These are phyloP conservation scores for Kazachstania viticola DNA, from an alignment of 805 yeast genomes.

Conservation along the genomic window DNA sequence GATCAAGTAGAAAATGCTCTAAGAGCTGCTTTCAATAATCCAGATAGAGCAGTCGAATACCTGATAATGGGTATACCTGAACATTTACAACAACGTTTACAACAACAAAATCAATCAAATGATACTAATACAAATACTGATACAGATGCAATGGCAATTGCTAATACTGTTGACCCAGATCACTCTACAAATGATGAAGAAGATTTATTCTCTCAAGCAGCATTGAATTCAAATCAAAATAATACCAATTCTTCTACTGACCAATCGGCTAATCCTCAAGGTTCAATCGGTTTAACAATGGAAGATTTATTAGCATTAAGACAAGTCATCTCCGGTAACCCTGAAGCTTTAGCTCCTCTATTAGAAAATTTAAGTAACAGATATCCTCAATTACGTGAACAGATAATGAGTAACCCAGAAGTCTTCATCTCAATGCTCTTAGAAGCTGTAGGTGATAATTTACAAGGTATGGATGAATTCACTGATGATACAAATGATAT, in stretches of 20 bases:
- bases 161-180: too few relatives aligned
- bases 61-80: constrained; percentile 84
- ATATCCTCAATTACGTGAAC: constrained; percentile 75
- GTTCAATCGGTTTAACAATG: constrained; percentile 33
- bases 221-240: constrained; percentile 23
- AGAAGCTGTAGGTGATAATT: constrained; percentile 42
- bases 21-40: constrained; percentile 92
- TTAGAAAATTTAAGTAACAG: constrained; percentile 70
- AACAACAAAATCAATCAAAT: neutral
- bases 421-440: constrained; percentile 66
- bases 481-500: constrained; percentile 11
- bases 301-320: constrained; percentile 51
- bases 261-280: constrained; percentile 9
- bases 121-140: constrained; percentile 5
- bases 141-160: neutral
- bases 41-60: constrained; percentile 96
- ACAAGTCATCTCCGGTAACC: constrained; percentile 70
- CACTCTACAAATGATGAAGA: constrained; percentile 13
- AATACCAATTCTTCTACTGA: constrained; percentile 18
- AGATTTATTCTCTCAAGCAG: constrained; percentile 34
- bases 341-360: constrained; percentile 76
- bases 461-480: constrained; percentile 30
- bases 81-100: constrained; percentile 23
- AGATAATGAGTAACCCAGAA: constrained; percentile 82
- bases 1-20: constrained; percentile 81